Conservation (phyloP, 2,329 filamentous ascomycete species). For the Scortechinia acanthostroma region DNA sequence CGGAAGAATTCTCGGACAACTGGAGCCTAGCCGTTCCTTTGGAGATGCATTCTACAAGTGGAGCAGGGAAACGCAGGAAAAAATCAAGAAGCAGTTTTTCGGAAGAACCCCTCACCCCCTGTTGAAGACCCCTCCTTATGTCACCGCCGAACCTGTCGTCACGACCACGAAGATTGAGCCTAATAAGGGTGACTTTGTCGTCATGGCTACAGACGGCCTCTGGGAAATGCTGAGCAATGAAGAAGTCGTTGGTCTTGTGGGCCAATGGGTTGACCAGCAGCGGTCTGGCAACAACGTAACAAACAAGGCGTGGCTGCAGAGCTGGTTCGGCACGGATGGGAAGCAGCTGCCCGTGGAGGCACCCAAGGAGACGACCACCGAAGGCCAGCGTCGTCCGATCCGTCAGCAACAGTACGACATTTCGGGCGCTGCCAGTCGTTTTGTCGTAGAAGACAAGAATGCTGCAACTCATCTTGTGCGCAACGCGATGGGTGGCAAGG, state of each 20-base stretch:
- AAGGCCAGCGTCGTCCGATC: constrained; percentile 80
- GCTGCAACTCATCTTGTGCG: constrained; percentile 90
- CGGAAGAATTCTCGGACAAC: constrained; percentile 80
- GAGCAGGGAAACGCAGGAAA: constrained; percentile 76
- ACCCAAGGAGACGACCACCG: constrained; percentile 31
- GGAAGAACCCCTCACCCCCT: constrained; percentile 70
- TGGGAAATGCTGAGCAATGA: constrained; percentile 99
- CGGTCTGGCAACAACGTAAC: constrained; percentile 26
- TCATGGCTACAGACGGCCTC: constrained; percentile 90
- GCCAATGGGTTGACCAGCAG: constrained; percentile 89
- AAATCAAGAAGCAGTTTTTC: constrained; percentile 80
- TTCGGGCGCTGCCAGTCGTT: constrained; percentile 67
- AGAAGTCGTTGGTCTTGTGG: constrained; percentile 91
- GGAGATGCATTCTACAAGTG: constrained; percentile 97
- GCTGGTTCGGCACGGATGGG: constrained; percentile 60
- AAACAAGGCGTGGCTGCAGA: constrained; percentile 60
- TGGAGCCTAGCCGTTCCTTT: constrained; percentile 90
- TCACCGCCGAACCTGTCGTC: constrained; percentile 89
- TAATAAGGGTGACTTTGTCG: constrained; percentile 84
- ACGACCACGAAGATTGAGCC: constrained; percentile 89
- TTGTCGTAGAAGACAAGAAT: constrained; percentile 90
- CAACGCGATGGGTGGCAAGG: constrained; percentile 88
- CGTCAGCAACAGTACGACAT: constrained; percentile 88
- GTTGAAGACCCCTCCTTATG: constrained; percentile 87
- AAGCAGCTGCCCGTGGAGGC: constrained; percentile 72